Percentiles rank a stretch among this genome's conserved stretches.
Evolutionary conservation across 768 basidiomycete species (phyloP).

Genomic region (Amanita subjunquillea): DNA sequence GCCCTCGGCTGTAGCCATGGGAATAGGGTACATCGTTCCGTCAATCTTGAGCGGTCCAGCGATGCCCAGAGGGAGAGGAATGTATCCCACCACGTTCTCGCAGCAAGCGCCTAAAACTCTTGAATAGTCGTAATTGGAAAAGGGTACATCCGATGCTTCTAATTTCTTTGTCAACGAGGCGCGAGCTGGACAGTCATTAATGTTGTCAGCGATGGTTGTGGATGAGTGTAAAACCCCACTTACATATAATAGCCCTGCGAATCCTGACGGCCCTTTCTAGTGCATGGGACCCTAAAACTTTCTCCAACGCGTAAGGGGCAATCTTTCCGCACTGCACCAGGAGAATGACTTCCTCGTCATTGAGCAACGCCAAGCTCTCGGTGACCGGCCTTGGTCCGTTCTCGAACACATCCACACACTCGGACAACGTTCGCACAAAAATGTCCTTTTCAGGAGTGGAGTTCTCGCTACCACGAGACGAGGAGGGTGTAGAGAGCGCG

Average conservation of each 20-base stretch:
- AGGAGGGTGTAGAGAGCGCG: slow-evolving; percentile 2
- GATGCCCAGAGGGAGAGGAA: slow-evolving; percentile 92
- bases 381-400: slow-evolving; percentile 56
- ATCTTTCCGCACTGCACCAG: slow-evolving; percentile 89
- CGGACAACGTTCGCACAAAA: slow-evolving; percentile 50
- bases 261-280: slow-evolving; percentile 80
- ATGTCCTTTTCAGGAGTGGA: not conserved
- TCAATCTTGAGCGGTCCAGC: slow-evolving; percentile 94
- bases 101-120: slow-evolving; percentile 95
- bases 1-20: slow-evolving; percentile 99
- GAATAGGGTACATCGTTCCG: slow-evolving; percentile 75
- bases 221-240: slow-evolving; percentile 20
- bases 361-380: slow-evolving; percentile 48
- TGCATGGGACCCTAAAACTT: slow-evolving; percentile 64
- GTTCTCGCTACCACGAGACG: not conserved
- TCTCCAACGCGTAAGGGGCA: slow-evolving; percentile 91
- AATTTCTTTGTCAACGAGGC: slow-evolving; percentile 76
- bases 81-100: slow-evolving; percentile 97
- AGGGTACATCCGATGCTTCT: slow-evolving; percentile 75
- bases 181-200: slow-evolving; percentile 47
- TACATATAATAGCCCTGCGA: slow-evolving; percentile 84
- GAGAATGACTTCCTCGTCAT: slow-evolving; percentile 87
- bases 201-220: not conserved
- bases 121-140: slow-evolving; percentile 84
- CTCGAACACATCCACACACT: slow-evolving; percentile 74